Evolutionary conservation across 2,329 filamentous ascomycete species (phyloP).

Genomic region (Penicillium sp.): DNA sequence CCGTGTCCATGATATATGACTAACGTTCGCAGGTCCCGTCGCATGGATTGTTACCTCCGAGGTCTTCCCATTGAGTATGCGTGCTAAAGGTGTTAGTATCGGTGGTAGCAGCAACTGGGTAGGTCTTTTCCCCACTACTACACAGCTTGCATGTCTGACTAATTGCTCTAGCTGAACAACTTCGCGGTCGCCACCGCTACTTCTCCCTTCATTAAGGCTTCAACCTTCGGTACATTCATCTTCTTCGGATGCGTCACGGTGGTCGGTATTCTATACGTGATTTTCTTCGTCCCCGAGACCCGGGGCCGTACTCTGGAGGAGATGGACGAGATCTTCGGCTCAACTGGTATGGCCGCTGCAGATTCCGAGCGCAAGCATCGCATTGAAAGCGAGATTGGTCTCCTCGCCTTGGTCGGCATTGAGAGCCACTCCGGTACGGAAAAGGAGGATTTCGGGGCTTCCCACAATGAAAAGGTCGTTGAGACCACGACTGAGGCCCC

Average conservation of each 20-base stretch:
- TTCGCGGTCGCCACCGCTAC: constrained; percentile 69
- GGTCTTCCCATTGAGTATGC: constrained; percentile 69
- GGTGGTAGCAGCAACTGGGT: constrained; percentile 39
- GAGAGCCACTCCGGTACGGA: constrained; percentile 10
- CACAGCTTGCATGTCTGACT: constrained; percentile 1
- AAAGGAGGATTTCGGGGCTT: constrained; percentile 4
- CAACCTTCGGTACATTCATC: constrained; percentile 70
- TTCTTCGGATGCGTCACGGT: constrained; percentile 59
- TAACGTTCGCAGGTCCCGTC: constrained; percentile 50
- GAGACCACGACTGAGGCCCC: neutral
- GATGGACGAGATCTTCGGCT: constrained; percentile 41
- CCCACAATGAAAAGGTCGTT: constrained; percentile 8
- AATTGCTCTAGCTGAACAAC: constrained; percentile 52
- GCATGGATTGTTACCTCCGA: constrained; percentile 74
- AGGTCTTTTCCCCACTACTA: neutral
- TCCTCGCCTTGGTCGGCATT: constrained; percentile 29
- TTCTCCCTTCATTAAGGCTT: constrained; percentile 63
- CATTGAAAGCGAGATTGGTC: constrained; percentile 33
- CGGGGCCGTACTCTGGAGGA: constrained; percentile 40
- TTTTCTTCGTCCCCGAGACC: constrained; percentile 37
- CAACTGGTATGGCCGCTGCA: constrained; percentile 29
- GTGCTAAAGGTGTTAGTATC: constrained; percentile 55
- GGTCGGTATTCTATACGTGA: constrained; percentile 29
- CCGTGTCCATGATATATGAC: neutral
- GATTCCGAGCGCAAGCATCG: constrained; percentile 27